These are phyloP conservation scores for Amphirosellinia nigrospora DNA, from an alignment of 495 filamentous ascomycete genomes.

Conservation along the genomic window DNA sequence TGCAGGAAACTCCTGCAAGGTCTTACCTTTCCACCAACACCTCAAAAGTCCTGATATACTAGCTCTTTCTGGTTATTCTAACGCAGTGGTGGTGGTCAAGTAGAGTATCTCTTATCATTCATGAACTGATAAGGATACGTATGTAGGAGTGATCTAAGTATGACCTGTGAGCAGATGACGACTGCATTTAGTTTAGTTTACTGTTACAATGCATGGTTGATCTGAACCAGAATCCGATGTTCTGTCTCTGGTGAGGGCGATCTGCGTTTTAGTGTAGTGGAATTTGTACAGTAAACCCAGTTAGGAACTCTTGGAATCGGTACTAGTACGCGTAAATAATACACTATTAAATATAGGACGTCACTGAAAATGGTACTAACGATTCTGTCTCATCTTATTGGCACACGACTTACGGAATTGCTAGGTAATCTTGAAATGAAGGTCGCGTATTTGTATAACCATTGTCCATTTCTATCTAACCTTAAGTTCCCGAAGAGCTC, in stretches of 20 bases:
- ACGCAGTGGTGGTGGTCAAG: not conserved
- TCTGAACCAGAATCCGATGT: not conserved
- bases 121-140: not conserved
- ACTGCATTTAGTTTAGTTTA: not conserved
- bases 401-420: not conserved
- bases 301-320: not conserved
- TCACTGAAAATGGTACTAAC: not conserved
- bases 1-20: not conserved
- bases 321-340: not conserved
- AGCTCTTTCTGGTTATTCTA: not conserved
- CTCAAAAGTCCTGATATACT: not conserved
- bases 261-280: not conserved
- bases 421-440: not conserved
- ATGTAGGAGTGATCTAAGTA: not conserved
- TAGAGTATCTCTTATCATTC: not conserved
- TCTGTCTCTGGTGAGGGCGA: not conserved
- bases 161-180: conserved; percentile 11
- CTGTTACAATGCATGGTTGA: conserved; percentile 12
- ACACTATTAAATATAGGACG: not conserved
- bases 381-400: not conserved
- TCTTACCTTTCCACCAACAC: not conserved
- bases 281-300: not conserved
- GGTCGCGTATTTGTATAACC: not conserved
- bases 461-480: not conserved
- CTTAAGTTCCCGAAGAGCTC: not conserved